Conservation (phyloP, 2,329 filamentous ascomycete genomes). For the Aspergillus sp. region DNA sequence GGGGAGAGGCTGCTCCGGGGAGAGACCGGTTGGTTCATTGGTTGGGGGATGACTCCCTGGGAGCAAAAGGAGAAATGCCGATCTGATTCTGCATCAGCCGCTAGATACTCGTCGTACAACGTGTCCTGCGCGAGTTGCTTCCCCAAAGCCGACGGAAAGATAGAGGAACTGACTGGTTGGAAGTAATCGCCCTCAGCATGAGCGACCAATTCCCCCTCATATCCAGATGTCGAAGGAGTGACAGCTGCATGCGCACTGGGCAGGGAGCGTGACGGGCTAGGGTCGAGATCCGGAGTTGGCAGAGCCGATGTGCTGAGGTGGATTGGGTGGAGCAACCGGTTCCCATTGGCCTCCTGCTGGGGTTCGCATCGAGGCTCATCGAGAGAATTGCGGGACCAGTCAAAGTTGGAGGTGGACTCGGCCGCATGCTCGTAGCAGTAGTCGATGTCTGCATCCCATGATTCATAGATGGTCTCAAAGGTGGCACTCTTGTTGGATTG, state of each 20-base stretch:
- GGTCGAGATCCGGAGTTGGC: constrained; percentile 28
- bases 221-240: constrained; percentile 26
- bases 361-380: constrained; percentile 21
- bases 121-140: constrained; percentile 30
- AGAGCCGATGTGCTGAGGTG: constrained; percentile 20
- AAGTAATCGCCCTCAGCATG: constrained; percentile 24
- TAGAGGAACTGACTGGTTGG: constrained; percentile 25
- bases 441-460: constrained; percentile 61
- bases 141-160: constrained; percentile 24
- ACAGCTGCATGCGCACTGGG: constrained; percentile 20
- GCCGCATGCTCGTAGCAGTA: constrained; percentile 59
- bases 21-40: constrained; percentile 34
- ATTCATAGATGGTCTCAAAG: constrained; percentile 31
- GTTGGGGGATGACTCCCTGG: constrained; percentile 33
- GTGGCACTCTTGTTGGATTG: constrained; percentile 12
- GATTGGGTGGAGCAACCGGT: constrained; percentile 13
- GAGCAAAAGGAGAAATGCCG: constrained; percentile 44
- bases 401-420: constrained; percentile 57
- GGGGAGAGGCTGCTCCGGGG: constrained; percentile 47
- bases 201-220: constrained; percentile 20
- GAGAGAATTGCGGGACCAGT: constrained; percentile 45
- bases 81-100: constrained; percentile 43
- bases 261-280: constrained; percentile 26
- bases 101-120: constrained; percentile 37
- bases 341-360: constrained; percentile 7